phyloP scores from a whole-genome alignment of 768 basidiomycete species.

The Russula vinacea region DNA sequence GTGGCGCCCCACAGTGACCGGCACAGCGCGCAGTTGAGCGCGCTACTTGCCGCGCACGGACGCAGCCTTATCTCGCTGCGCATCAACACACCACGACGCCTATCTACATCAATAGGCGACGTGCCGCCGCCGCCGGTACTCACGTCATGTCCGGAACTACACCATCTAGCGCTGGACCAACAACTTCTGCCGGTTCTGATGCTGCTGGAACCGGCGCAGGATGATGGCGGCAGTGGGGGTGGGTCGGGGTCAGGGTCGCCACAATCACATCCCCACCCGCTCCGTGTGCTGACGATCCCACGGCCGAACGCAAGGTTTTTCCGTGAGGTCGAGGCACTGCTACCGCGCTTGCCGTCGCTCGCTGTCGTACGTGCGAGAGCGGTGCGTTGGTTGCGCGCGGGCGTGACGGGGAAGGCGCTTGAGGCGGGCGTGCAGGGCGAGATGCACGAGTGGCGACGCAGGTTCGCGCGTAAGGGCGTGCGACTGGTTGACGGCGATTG shows the following conservation, averaged over 20 bases:
- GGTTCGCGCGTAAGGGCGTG: slow-evolving; percentile 56
- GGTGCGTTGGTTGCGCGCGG: slow-evolving; percentile 68
- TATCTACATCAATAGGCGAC: slow-evolving; percentile 58
- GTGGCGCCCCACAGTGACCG: slow-evolving; percentile 70
- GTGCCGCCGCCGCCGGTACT: slow-evolving; percentile 50
- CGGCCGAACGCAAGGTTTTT: slow-evolving; percentile 65
- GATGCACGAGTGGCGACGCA: slow-evolving; percentile 68
- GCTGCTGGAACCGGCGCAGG: slow-evolving; percentile 32
- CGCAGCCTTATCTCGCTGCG: slow-evolving; percentile 54
- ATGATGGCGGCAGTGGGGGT: background rate
- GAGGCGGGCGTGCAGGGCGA: slow-evolving; percentile 79
- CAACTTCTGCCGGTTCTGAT: slow-evolving; percentile 56
- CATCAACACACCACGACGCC: slow-evolving; percentile 54
- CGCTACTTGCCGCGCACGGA: slow-evolving; percentile 63
- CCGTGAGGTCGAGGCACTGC: slow-evolving; percentile 49
- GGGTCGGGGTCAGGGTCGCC: background rate
- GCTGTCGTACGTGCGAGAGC: slow-evolving; percentile 59
- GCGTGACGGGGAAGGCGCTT: slow-evolving; percentile 61
- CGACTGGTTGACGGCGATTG: slow-evolving; percentile 70
- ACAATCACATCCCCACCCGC: slow-evolving; percentile 34
- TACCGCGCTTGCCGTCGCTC: slow-evolving; percentile 57
- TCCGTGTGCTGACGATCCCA: slow-evolving; percentile 71
- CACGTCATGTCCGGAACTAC: slow-evolving; percentile 50
- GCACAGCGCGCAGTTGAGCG: slow-evolving; percentile 53
- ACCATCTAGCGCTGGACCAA: slow-evolving; percentile 68